Conservation (phyloP, 805 yeast genomes). For the Candida coleopterorum region DNA sequence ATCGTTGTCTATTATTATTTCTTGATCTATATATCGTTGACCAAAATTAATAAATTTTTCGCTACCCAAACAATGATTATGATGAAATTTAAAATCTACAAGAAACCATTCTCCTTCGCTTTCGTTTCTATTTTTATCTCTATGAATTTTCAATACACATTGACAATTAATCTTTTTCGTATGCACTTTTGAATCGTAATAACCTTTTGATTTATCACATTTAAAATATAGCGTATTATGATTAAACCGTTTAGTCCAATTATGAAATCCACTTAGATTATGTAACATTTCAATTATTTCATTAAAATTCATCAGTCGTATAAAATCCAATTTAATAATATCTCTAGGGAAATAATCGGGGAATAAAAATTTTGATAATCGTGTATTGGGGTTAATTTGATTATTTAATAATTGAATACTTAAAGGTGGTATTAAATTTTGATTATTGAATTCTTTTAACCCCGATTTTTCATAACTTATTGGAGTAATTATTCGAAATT, state of each 20-base stretch:
- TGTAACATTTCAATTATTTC: neutral
- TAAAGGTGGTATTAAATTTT: neutral
- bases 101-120: neutral
- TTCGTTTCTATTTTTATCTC: neutral
- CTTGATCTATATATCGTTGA: neutral
- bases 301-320: neutral
- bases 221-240: neutral
- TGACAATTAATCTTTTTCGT: neutral
- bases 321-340: neutral
- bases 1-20: neutral
- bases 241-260: neutral
- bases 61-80: constrained; percentile 1
- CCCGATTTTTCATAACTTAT: neutral
- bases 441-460: neutral
- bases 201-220: constrained; percentile 1
- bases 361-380: neutral
- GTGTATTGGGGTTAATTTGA: neutral
- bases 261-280: neutral
- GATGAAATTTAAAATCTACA: neutral
- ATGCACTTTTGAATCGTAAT: neutral
- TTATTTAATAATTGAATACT: neutral
- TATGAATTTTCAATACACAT: constrained; percentile 1
- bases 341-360: constrained; percentile 1
- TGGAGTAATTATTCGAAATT: neutral
- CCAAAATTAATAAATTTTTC: constrained; percentile 1